Base-by-base conservation (phyloP, 2,329 filamentous ascomycete species). In the Microsporum audouinii region DNA sequence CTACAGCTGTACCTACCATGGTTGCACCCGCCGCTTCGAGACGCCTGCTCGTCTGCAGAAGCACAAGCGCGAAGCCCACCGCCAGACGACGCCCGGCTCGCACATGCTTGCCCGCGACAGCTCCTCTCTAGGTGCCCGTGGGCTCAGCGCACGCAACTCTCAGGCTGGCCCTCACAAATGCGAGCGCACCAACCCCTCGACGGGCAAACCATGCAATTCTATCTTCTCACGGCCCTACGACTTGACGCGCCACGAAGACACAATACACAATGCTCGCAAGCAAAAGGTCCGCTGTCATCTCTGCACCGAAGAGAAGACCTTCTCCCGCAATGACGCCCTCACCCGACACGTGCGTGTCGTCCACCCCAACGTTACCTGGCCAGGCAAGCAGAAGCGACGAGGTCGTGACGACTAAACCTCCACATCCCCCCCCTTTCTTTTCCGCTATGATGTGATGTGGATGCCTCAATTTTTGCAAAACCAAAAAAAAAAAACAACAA, bases 181-280 rank as follows among this genome's bases (percentile, higher is more conserved):
- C 74, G 88, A 91, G 70, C 85, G 91, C 66, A 89, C 92, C 76
- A 97, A 97, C 74, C 92, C 92, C 1, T 92, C 89, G 65, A 97
- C 94, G 0, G 89, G 90, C 65, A 96, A 96, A 77, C 88, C 91
- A 0, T 97, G 94, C 81, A 92, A 89, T 72, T 95, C 91, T 0
- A 81, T 96, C 60, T 97, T 99, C 75, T 96, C 92, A 0, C 82
- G 94, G 23, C 94, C 94, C 1, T 99, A 99, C 79, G 94, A 99
- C 74, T 81, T 99, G 59, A 99, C 94, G 0, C 83, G 94, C 27
- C 94, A 99, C 71, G 94, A 99, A 73, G 92, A 96, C 66, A 97
- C 94, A 0, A 97, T 97, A 65, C 94, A 97, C 81, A 96, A 96
- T 68, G 87, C 86, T 0, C 85, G 89, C 68, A 96, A 96, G 80